These are phyloP conservation scores for Phylloporus arenicola DNA, from an alignment of 768 basidiomycete species.

Conservation along the genomic window DNA sequence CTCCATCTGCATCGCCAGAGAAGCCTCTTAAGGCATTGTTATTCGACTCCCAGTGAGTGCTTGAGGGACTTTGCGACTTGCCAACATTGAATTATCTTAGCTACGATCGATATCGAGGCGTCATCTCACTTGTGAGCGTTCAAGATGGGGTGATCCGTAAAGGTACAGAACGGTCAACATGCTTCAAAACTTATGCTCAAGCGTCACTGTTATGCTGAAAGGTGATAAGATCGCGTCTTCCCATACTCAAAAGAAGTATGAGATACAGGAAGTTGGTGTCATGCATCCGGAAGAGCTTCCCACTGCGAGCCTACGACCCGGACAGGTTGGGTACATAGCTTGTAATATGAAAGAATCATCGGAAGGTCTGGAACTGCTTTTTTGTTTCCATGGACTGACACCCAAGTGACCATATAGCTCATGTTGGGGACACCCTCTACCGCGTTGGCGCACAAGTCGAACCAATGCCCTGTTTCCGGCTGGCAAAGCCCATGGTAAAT, in stretches of 20 bases:
- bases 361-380: conserved; percentile 53
- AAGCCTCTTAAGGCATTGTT: conserved; percentile 76
- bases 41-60: conserved; percentile 84
- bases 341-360: conserved; percentile 98
- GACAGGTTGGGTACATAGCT: conserved; percentile 84
- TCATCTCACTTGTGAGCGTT: conserved; percentile 85
- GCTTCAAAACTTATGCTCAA: background rate
- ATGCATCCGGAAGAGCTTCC: conserved; percentile 88
- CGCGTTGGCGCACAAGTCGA: conserved; percentile 67
- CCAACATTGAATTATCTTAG: conserved; percentile 35
- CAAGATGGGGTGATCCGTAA: conserved; percentile 76
- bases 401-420: conserved; percentile 46
- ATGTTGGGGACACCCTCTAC: conserved; percentile 91
- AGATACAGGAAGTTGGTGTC: conserved; percentile 82
- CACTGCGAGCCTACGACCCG: conserved; percentile 59
- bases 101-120: conserved; percentile 93
- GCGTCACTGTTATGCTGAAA: conserved; percentile 21
- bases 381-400: background rate
- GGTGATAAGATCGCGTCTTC: conserved; percentile 89
- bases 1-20: conserved; percentile 53
- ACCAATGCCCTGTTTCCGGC: conserved; percentile 87
- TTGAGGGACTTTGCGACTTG: background rate
- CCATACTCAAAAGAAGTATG: conserved; percentile 82
- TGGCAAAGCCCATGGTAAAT: conserved; percentile 86
- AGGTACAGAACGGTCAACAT: conserved; percentile 40